Base-by-base conservation (phyloP, 2,329 filamentous ascomycete species). In the Penicillium brevicompactum region DNA sequence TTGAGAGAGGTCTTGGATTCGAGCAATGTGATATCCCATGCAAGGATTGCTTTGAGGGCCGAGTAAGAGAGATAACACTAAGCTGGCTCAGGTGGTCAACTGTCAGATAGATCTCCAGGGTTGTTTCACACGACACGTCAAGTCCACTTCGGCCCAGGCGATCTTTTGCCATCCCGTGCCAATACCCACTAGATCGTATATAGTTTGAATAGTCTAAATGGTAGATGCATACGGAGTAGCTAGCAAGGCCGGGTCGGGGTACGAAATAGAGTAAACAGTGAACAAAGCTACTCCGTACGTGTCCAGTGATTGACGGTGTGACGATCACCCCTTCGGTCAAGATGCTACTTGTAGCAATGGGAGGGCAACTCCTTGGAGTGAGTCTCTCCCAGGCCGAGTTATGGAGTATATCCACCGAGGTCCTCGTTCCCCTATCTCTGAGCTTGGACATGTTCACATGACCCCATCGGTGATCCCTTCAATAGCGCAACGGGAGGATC, bases 401-500 rank as follows among this genome's bases (percentile, higher is more conserved):
- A 18, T 18, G 18, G 18, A 18, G 18, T 18, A 18, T 18, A 18
- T 18, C 40, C 10, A 40, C n/a, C n/a, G 38, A 27, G 24, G 24
- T 38, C 37, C 44, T 42, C 18, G 34, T 16, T 53, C 51, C 40
- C 44, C 18, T 49, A 41, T 40, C 31, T 31, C 46, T 52, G 44
- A 52, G 50, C 50, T 34, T 48, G 40, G 44, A 38, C 48, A 50
- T 11, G 27, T 27, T 47, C 44, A 42, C 50, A 21, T 51, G 49
- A 48, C 7, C 31, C 31, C 31, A 14, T 27, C 24, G 18, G 34
- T 46, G 21, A 21, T 41, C 22, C 32, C 37, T 46, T 48, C 37
- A 53, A 53, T 53, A 48, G 38, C 30, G 37, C 31, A 48, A 34
- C 37, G 37, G 49, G 41, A 46, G 13, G 51, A 37, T 53, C 44